These are phyloP conservation scores for Entomortierella beljakovae DNA, from an alignment of 192 early-diverging fungal genomes.

Conservation along the genomic window DNA sequence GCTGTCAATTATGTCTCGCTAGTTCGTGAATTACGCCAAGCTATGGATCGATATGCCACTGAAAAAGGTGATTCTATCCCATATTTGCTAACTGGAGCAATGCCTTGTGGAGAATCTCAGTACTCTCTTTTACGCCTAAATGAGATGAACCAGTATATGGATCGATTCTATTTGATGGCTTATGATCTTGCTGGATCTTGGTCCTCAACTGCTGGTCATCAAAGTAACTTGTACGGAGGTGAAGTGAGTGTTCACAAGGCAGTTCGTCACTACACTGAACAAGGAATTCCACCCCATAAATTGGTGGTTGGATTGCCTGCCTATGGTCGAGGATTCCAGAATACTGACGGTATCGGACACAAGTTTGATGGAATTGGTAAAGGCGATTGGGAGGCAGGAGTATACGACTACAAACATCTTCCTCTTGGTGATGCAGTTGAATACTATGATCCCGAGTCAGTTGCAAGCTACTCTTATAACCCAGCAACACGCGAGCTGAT, in stretches of 20 bases:
- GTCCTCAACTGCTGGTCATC: conserved; percentile 81
- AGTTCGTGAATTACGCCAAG: conserved; percentile 75
- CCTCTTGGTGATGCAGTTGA: conserved; percentile 71
- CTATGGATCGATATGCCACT: conserved; percentile 69
- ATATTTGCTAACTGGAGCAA: conserved; percentile 76
- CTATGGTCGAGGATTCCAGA: conserved; percentile 94
- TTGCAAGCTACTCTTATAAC: conserved; percentile 89
- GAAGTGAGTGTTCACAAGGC: conserved; percentile 74
- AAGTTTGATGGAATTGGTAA: conserved; percentile 77
- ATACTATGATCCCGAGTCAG: conserved; percentile 80
- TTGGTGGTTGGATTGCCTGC: conserved; percentile 91
- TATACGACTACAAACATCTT: conserved; percentile 90
- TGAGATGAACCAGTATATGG: conserved; percentile 73
- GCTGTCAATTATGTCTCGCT: conserved; percentile 83
- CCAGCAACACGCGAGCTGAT: conserved; percentile 72
- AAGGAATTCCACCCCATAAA: conserved; percentile 85
- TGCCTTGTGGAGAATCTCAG: conserved; percentile 70
- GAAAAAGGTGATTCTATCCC: conserved; percentile 41
- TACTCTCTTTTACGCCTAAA: conserved; percentile 71
- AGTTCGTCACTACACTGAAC: conserved; percentile 74
- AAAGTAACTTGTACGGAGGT: conserved; percentile 83
- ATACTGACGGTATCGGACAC: conserved; percentile 77
- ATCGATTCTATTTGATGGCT: conserved; percentile 93
- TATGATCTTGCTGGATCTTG: conserved; percentile 84
- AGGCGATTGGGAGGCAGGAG: conserved; percentile 91